Conservation (phyloP, 305 asterid species). For the Fraxinus latifolia region DNA sequence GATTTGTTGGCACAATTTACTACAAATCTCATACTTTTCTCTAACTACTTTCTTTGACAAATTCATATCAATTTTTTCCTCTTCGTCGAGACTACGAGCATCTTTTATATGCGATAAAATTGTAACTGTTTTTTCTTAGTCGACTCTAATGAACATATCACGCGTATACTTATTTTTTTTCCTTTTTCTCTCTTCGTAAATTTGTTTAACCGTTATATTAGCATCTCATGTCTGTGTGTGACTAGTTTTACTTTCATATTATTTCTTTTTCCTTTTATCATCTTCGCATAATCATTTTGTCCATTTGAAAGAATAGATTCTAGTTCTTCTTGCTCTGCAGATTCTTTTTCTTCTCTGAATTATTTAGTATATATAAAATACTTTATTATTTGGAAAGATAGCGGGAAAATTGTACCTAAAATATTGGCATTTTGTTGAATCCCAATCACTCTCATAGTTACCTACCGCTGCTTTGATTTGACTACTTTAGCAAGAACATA, state of each 20-base stretch:
- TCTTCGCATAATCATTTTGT: neutral
- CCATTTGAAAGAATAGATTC: neutral
- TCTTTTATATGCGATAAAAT: neutral
- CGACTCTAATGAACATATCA: neutral
- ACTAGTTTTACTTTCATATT: neutral
- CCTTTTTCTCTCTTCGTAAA: neutral
- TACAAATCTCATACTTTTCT: neutral
- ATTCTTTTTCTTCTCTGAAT: neutral
- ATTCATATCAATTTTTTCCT: neutral
- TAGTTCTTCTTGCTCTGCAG: neutral
- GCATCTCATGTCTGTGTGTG: neutral
- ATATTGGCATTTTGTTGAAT: neutral
- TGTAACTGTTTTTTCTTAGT: neutral
- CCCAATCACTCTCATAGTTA: neutral
- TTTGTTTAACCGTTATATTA: neutral
- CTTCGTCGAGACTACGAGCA: neutral
- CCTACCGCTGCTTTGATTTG: conserved; percentile 4
- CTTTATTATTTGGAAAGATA: neutral
- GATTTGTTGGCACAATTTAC: neutral
- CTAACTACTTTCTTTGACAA: neutral
- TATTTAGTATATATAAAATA: neutral
- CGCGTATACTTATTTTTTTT: neutral
- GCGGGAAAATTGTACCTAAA: neutral
- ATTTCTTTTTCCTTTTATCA: neutral
- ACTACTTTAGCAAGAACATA: neutral